Conservation (phyloP, 345 rosid species). For the Streptanthus diversifolius region DNA sequence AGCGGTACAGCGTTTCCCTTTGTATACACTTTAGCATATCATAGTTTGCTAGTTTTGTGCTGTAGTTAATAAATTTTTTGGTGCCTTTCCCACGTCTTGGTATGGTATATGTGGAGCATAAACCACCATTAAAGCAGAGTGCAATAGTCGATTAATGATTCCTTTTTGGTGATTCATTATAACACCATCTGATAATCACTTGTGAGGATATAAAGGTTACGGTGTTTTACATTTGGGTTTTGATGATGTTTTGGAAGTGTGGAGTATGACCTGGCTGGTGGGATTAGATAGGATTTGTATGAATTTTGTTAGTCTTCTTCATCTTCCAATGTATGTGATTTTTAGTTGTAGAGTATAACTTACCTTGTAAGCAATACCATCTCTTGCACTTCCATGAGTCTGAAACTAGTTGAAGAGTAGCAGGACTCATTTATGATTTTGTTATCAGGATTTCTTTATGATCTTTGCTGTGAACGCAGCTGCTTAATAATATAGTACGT, state of each 20-base stretch:
- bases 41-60: background rate
- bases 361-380: background rate
- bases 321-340: background rate
- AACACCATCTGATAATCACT: background rate
- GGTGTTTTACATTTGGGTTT: background rate
- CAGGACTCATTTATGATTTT: background rate
- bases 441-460: background rate
- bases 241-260: background rate
- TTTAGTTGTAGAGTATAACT: background rate
- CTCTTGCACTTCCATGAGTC: background rate
- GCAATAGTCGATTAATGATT: background rate
- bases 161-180: background rate
- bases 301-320: background rate
- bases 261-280: background rate
- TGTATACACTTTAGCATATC: background rate
- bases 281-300: background rate
- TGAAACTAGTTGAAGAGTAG: slow-evolving; percentile 4
- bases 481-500: background rate
- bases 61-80: background rate
- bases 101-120: background rate
- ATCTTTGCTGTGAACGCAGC: background rate
- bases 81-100: background rate
- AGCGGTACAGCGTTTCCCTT: slow-evolving; percentile 41
- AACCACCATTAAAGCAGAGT: background rate
- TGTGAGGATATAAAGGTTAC: background rate